Evolutionary conservation across 306 rosid species (phyloP).

Genomic region (Castanea sativa): DNA sequence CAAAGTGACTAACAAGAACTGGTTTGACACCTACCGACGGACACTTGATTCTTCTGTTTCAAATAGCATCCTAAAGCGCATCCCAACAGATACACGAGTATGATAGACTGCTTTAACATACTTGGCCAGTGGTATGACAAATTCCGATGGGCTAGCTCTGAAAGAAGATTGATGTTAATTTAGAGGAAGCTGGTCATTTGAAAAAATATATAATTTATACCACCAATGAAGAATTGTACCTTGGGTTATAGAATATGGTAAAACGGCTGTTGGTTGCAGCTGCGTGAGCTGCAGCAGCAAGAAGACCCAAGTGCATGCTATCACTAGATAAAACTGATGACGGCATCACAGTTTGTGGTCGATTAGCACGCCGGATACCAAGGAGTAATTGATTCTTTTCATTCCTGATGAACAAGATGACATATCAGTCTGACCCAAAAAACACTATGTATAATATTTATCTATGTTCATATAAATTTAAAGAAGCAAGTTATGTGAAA

Average conservation of each 20-base stretch:
- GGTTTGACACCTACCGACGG: conserved; percentile 59
- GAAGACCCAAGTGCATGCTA: conserved; percentile 99
- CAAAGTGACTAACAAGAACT: background rate
- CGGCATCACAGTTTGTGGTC: conserved; percentile 97
- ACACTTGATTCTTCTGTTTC: conserved; percentile 99
- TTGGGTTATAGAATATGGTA: conserved; percentile 94
- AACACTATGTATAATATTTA: background rate
- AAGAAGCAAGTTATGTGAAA: background rate
- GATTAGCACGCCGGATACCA: conserved; percentile 87
- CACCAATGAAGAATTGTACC: conserved; percentile 39
- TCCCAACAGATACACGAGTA: conserved; percentile 94
- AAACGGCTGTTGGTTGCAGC: conserved; percentile 96
- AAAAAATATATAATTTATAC: background rate
- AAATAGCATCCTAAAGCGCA: conserved; percentile 98
- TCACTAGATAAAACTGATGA: conserved; percentile 97
- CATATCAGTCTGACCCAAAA: conserved; percentile 8
- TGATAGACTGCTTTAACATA: conserved; percentile 93
- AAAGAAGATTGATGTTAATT: conserved; percentile 6
- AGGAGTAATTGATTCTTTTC: conserved; percentile 92
- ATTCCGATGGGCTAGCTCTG: conserved; percentile 97
- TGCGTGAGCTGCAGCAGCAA: conserved; percentile 99
- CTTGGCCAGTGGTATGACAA: conserved; percentile 86
- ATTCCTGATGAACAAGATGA: conserved; percentile 52
- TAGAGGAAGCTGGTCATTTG: background rate
- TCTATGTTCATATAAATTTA: background rate